These are phyloP conservation scores for Verticillium longisporum DNA, from an alignment of 2,329 filamentous ascomycete genomes.

Conservation along the genomic window DNA sequence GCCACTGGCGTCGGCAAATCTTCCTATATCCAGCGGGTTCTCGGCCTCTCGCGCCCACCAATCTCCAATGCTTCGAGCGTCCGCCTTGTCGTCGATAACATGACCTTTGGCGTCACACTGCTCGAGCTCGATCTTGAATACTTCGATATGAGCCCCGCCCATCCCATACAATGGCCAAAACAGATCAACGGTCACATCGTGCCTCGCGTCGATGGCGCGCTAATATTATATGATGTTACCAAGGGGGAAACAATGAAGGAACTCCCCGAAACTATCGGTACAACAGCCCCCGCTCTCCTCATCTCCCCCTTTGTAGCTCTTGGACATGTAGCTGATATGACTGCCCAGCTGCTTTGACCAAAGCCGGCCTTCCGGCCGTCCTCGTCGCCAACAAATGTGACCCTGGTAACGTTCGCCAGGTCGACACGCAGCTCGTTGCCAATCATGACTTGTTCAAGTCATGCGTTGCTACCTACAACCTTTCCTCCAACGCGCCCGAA, in stretches of 20 bases:
- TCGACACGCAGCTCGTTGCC: slow-evolving; percentile 61
- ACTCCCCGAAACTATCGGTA: slow-evolving; percentile 72
- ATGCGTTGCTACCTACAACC: slow-evolving; percentile 66
- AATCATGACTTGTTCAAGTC: slow-evolving; percentile 58
- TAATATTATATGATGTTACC: slow-evolving; percentile 84
- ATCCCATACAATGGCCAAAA: slow-evolving; percentile 59
- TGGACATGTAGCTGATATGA: slow-evolving; percentile 12
- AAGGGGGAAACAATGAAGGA: slow-evolving; percentile 68
- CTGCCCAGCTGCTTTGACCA: slow-evolving; percentile 61
- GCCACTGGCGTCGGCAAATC: slow-evolving; percentile 62
- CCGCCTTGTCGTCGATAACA: slow-evolving; percentile 52
- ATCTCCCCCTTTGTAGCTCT: neutral
- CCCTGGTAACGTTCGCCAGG: slow-evolving; percentile 60
- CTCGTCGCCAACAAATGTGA: slow-evolving; percentile 91
- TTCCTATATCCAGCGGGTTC: slow-evolving; percentile 57
- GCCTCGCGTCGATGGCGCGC: slow-evolving; percentile 72
- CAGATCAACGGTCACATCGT: slow-evolving; percentile 64
- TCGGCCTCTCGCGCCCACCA: slow-evolving; percentile 47
- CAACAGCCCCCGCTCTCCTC: neutral
- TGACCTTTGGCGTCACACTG: slow-evolving; percentile 51
- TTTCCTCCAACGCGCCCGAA: slow-evolving; percentile 63
- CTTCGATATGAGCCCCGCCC: slow-evolving; percentile 52
- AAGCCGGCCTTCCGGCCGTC: slow-evolving; percentile 66
- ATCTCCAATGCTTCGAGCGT: slow-evolving; percentile 48
- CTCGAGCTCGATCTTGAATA: slow-evolving; percentile 61